A percentile compares a stretch with the other conserved stretches of the same genome.
Conservation (phyloP, 2,329 filamentous ascomycete genomes). For the Metarhizium brunneum region DNA sequence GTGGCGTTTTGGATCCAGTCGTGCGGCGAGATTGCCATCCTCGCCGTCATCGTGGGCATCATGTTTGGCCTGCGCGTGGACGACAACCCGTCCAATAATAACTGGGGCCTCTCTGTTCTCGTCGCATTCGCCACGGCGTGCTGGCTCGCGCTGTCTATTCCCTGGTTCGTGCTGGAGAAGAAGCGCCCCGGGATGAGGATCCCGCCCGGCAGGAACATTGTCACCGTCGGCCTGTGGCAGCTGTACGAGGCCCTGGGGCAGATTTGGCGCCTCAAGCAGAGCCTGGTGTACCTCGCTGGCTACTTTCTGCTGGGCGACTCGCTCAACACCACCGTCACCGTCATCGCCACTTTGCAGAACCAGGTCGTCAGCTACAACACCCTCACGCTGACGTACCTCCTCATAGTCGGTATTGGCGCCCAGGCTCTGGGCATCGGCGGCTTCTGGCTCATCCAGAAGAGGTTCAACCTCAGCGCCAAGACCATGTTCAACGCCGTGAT, state of each 20-base stretch:
- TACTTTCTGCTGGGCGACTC: conserved; percentile 64
- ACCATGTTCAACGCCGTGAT: conserved; percentile 60
- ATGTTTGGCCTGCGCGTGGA: conserved; percentile 53
- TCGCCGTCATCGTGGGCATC: conserved; percentile 56
- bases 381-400: conserved; percentile 53
- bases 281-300: conserved; percentile 53
- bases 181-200: conserved; percentile 45
- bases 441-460: conserved; percentile 54
- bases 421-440: conserved; percentile 53
- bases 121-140: conserved; percentile 56
- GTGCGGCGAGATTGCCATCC: conserved; percentile 50
- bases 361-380: conserved; percentile 56
- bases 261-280: conserved; percentile 58
- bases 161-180: conserved; percentile 61
- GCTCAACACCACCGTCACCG: conserved; percentile 60
- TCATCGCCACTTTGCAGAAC: conserved; percentile 58
- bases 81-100: conserved; percentile 49
- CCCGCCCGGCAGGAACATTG: conserved; percentile 30
- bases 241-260: conserved; percentile 46
- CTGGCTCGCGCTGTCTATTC: conserved; percentile 54
- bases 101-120: conserved; percentile 55
- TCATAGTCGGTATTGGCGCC: conserved; percentile 55
- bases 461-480: conserved; percentile 51
- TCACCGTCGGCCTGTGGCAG: conserved; percentile 54
- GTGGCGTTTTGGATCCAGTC: conserved; percentile 56